A percentile compares a stretch with the other conserved stretches of the same genome.
Evolutionary conservation across 495 filamentous ascomycete species (phyloP).

Genomic region (Clavariopsis aquatica): DNA sequence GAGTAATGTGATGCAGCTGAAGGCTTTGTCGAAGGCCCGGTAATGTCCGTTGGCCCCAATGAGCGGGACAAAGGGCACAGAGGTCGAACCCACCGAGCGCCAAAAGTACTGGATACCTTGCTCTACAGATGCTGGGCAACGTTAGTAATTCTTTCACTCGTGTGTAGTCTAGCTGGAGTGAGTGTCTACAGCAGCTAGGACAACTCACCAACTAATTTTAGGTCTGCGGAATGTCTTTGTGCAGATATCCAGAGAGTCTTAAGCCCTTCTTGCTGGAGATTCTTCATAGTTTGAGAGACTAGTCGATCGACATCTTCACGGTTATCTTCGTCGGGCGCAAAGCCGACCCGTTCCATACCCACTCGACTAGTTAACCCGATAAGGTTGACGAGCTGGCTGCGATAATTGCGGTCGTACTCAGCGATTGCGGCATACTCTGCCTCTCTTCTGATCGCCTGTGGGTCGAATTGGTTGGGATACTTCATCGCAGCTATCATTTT

Average conservation of each 20-base stretch:
- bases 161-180: not conserved
- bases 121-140: not conserved
- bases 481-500: not conserved
- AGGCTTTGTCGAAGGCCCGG: not conserved
- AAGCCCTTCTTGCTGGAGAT: not conserved
- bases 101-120: not conserved
- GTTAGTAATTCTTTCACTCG: not conserved
- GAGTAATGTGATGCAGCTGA: not conserved
- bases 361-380: not conserved
- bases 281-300: not conserved
- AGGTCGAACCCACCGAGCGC: not conserved
- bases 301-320: not conserved
- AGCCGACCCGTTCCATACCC: not conserved
- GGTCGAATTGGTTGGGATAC: not conserved
- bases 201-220: not conserved
- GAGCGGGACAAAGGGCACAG: not conserved
- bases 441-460: not conserved
- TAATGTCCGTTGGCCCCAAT: not conserved
- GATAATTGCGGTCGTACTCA: not conserved
- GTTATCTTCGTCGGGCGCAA: not conserved
- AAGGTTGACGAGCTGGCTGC: not conserved
- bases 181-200: not conserved
- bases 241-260: not conserved
- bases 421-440: not conserved
- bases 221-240: not conserved